Conservation (phyloP, 805 yeast species). For the Geotrichum ghanense region DNA sequence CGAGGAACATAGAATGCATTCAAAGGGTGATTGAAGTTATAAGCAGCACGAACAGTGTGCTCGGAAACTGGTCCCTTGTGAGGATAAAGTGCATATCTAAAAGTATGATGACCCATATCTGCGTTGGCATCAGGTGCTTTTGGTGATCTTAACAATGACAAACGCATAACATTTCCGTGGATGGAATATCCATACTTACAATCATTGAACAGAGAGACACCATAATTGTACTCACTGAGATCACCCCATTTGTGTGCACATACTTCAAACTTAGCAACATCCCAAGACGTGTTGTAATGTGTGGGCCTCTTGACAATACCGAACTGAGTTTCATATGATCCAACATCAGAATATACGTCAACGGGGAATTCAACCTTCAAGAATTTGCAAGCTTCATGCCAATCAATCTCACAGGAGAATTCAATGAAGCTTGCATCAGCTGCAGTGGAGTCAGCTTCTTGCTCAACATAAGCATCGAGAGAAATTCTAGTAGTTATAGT, state of each 20-base stretch:
- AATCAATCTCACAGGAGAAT: slow-evolving; percentile 53
- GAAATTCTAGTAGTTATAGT: slow-evolving; percentile 59
- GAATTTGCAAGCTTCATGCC: slow-evolving; percentile 84
- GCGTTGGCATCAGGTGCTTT: slow-evolving; percentile 92
- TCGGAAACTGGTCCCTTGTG: slow-evolving; percentile 58
- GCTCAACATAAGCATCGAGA: slow-evolving; percentile 38
- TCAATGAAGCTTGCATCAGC: slow-evolving; percentile 30
- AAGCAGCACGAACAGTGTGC: slow-evolving; percentile 61
- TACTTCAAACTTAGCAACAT: slow-evolving; percentile 90
- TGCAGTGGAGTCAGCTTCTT: slow-evolving; percentile 18
- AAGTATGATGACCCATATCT: slow-evolving; percentile 80
- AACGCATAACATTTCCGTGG: slow-evolving; percentile 84
- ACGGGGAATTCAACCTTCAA: slow-evolving; percentile 94
- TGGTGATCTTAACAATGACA: slow-evolving; percentile 79
- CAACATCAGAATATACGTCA: slow-evolving; percentile 60
- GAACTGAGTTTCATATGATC: slow-evolving; percentile 87
- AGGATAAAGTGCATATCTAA: slow-evolving; percentile 77
- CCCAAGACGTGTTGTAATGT: slow-evolving; percentile 93
- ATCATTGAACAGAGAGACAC: slow-evolving; percentile 76
- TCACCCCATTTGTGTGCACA: slow-evolving; percentile 93
- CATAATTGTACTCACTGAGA: slow-evolving; percentile 74
- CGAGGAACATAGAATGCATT: slow-evolving; percentile 13
- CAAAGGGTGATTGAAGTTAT: slow-evolving; percentile 61
- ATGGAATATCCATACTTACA: slow-evolving; percentile 86
- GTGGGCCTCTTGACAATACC: slow-evolving; percentile 90